phyloP scores from a whole-genome alignment of 306 rosid species.

The Dalbergia oliveri region DNA sequence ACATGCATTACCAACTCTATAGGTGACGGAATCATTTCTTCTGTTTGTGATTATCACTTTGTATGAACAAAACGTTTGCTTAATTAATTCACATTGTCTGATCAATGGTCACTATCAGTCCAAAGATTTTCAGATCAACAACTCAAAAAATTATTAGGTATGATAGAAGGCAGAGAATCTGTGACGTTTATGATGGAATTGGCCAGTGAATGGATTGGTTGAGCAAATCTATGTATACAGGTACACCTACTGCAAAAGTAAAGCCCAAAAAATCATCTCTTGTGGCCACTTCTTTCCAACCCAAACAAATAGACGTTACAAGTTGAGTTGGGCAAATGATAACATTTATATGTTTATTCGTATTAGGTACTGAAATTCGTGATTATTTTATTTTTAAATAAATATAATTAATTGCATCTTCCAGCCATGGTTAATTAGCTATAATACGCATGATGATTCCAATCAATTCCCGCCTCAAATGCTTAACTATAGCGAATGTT shows the following conservation, averaged over 20 bases:
- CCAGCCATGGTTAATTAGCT: not conserved
- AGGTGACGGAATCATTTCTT: not conserved
- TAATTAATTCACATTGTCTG: not conserved
- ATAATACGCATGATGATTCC: not conserved
- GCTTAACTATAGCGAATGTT: not conserved
- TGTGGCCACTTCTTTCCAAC: not conserved
- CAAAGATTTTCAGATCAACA: not conserved
- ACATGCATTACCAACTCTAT: not conserved
- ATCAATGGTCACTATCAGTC: not conserved
- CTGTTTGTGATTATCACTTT: not conserved
- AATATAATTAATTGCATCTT: not conserved
- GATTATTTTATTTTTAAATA: not conserved
- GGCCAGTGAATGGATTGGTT: constrained; percentile 41
- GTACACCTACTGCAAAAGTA: constrained; percentile 44
- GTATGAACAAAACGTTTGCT: not conserved
- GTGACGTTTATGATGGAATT: constrained; percentile 3
- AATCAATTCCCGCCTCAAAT: not conserved
- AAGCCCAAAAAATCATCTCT: not conserved
- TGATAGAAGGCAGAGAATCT: constrained; percentile 19
- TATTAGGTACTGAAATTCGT: not conserved
- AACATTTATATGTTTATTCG: not conserved
- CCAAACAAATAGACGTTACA: not conserved
- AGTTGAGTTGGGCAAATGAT: not conserved
- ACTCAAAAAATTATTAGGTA: constrained; percentile 43
- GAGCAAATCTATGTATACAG: constrained; percentile 28